Evolutionary conservation across 1,284 basidiomycete species (phyloP).

Genomic region (Cryptococcus sp.): DNA sequence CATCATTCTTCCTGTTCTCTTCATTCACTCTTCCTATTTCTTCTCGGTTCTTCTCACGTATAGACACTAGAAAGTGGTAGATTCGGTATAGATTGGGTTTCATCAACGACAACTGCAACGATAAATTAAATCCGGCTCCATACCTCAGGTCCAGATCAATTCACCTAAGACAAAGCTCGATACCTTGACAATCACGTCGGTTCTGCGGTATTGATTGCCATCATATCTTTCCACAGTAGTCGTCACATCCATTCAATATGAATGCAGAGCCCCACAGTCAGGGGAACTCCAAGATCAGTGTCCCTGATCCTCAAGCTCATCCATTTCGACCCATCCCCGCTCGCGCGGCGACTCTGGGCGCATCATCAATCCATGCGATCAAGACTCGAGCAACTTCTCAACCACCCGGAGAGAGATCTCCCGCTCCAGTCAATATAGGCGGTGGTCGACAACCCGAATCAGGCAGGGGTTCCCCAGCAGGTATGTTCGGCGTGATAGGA

Average conservation of each 20-base stretch:
- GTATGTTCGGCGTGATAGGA: constrained; percentile 40
- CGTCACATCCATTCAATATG: not conserved
- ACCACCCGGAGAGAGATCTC: constrained; percentile 36
- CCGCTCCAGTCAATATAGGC: constrained; percentile 5
- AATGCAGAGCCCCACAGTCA: not conserved
- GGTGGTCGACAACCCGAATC: constrained; percentile 22
- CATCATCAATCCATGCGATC: constrained; percentile 17
- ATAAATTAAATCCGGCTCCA: too few relatives aligned
- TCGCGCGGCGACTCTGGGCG: constrained; percentile 19
- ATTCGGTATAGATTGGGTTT: not conserved
- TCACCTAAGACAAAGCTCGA: not conserved
- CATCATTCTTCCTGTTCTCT: not conserved
- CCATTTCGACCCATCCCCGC: constrained; percentile 23
- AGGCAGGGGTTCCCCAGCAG: constrained; percentile 26
- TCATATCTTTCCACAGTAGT: too few relatives aligned
- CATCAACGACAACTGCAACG: not conserved
- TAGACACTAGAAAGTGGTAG: not conserved
- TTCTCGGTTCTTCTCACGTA: not conserved
- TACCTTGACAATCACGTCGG: not conserved
- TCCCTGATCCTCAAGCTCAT: not conserved
- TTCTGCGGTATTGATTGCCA: too few relatives aligned
- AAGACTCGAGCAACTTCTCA: constrained; percentile 38
- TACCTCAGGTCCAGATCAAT: not conserved
- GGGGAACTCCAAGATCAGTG: not conserved
- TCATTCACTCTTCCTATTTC: not conserved